Evolutionary conservation across 2,329 filamentous ascomycete genomes (phyloP).

Genomic region (Pyrenophora teres): DNA sequence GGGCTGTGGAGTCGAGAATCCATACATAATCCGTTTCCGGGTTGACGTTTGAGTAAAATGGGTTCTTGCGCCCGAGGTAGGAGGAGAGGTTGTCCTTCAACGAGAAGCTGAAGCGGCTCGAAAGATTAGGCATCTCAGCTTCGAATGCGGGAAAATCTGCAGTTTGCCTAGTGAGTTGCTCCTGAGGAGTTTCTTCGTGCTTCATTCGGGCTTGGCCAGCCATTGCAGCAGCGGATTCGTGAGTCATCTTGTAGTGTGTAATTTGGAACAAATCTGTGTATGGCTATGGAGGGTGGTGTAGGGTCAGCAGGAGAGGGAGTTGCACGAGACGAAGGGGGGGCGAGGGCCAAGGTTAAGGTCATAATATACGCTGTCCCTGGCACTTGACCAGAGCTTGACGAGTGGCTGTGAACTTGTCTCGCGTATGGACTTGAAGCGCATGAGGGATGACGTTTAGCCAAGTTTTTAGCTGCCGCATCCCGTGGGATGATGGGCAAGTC

Average conservation of each 20-base stretch:
- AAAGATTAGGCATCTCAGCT: slow-evolving; percentile 43
- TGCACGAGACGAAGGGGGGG: slow-evolving; percentile 37
- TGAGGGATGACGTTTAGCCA: slow-evolving; percentile 17
- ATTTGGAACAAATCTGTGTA: slow-evolving; percentile 14
- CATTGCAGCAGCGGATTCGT: slow-evolving; percentile 29
- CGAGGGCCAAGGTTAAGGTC: slow-evolving; percentile 22
- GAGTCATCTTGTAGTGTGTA: slow-evolving; percentile 34
- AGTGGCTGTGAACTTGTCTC: slow-evolving; percentile 15
- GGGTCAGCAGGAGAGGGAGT: slow-evolving; percentile 43
- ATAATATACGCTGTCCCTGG: slow-evolving; percentile 25
- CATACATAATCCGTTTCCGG: slow-evolving; percentile 75
- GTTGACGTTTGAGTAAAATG: slow-evolving; percentile 55
- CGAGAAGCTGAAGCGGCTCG: slow-evolving; percentile 41
- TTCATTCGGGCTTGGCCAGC: slow-evolving; percentile 38
- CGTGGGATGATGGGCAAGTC: slow-evolving; percentile 2
- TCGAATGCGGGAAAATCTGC: slow-evolving; percentile 44
- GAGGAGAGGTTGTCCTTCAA: slow-evolving; percentile 48
- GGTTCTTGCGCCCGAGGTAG: slow-evolving; percentile 47
- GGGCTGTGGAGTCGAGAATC: slow-evolving; percentile 90
- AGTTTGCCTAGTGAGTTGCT: slow-evolving; percentile 36
- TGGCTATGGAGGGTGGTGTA: slow-evolving; percentile 27
- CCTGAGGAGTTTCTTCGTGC: slow-evolving; percentile 41
- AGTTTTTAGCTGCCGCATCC: slow-evolving; percentile 4
- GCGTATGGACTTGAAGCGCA: slow-evolving; percentile 17
- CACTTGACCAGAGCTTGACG: slow-evolving; percentile 20